Evolutionary conservation across 176 grass and related monocot genomes (phyloP), one percentile per base, ranked within the genome.

Genomic region (Zizania latifolia): DNA sequence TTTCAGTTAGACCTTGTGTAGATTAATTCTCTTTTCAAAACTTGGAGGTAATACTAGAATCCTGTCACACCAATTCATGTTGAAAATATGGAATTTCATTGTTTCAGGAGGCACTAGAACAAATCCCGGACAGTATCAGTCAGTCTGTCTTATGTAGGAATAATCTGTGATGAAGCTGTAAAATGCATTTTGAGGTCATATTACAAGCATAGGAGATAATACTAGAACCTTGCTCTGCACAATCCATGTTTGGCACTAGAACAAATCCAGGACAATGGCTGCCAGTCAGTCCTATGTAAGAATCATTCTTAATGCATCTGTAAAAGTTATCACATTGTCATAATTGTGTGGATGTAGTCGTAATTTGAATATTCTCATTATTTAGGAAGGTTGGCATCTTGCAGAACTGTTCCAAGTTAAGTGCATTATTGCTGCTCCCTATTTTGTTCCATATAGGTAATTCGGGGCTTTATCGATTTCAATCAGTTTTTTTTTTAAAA

Each of bases 321-420:
- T 36, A 27, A 46, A 75, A 45, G 70, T 4, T 58, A 37, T 55
- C 36, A 9, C 57, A 38, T n/a, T 19, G 3, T 26, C 19, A 64
- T 82, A 76, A 43, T 43, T 51, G 19, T 51, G 46, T 21, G 1
- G 1, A 21, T 21, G 11, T 21, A 51, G 6, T n/a, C 2, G 19
- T 51, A 51, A 87, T 60, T 33, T 48, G 23, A 64, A 4, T 78
- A 31, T 58, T 67, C 46, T 76, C 36, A 65, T 84, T 71, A 69
- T 81, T 68, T 83, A 97, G 94, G 94, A 97, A 87, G 94, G 94
- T 16, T 97, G 94, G 90, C 90, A 97, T 80, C 90, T 97, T 85
- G 88, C 94, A 57, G 94, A 97, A 56, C 23, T 91, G 48, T 93
- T 93, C 45, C 94, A 93, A 75, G 81, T 97, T 78, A 84, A 75